Evolutionary conservation across 331 rosid species (phyloP), one percentile per base, ranked within the genome.

Genomic region (Rosa hybrid): DNA sequence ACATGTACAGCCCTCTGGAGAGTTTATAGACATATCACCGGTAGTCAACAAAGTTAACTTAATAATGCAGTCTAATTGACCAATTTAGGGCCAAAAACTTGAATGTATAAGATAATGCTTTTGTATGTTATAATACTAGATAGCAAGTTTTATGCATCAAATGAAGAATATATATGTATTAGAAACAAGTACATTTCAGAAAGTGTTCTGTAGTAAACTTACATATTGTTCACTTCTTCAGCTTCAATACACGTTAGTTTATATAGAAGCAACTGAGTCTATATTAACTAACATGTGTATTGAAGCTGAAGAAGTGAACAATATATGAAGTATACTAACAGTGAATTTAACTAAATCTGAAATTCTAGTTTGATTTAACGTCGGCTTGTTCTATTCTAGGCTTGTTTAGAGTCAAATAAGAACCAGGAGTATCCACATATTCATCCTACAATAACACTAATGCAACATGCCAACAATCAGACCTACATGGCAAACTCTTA

Each of bases 101-200:
- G 3, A 70, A 45, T 5, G n/a, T 46, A 71, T 21, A 20, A 8
- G 12, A 10, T 16, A 1, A 27, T 72, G 25, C 21, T 17, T 4
- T 14, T 8, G 62, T 25, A 14, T 25, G 45, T 17, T 48, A 72
- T 3, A 8, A 72, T 3, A 8, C 30, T 71, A 46, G 75, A 18
- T 23, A 71, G 14, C 0, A n/a, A 39, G 23, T 25, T 27, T 8
- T 23, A 23, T 6, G 57, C 23, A 72, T 17, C 30, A 30, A 72
- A 8, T 34, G 63, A 73, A 17, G 46, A 8, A 50, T 14, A 51
- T 45, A 45, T 21, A 70, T 23, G 41, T 7, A 44, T 6, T 21
- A 46, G 75, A 7, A n/a, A 71, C 51, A 74, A 7, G 68, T 30
- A 54, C 78, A 74, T 0, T 74, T 51, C 21, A 74, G 17, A n/a